Base-by-base conservation (phyloP, 768 basidiomycete species). In the Boletus reticuloceps region DNA sequence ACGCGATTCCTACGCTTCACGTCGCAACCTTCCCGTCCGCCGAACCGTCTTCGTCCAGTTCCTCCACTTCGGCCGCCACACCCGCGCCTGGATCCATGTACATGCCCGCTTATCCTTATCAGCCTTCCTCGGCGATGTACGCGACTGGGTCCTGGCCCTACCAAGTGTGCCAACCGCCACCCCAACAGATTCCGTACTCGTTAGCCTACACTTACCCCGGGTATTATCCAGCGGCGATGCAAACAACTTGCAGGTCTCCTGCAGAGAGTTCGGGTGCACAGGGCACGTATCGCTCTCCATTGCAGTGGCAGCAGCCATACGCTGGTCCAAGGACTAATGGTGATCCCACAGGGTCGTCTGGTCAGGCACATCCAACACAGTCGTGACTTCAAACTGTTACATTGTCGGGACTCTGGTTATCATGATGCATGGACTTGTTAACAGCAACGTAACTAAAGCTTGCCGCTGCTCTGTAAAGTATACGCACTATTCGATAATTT, bases 281-380 rank as follows among this genome's bases (percentile, higher is more conserved):
- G 48, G 66, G 62, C 62, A 51, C 60, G 59, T 66, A 65, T 32
- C 44, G 60, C 47, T 59, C 65, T 47, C 61, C 56, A 36, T 56
- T 75, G 46, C 69, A 70, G 44, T 76, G 73, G 75, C 74, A 69
- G 55, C 63, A 57, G 50, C 70, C 73, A 47, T 73, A 74, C 40
- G 52, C 56, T 25, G 71, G 75, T 47, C 75, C 75, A 27, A 67
- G 69, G 43, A 71, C 78, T 59, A 72, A 72, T 36, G 55, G 57
- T 65, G 75, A 72, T 22, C 59, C 58, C 17, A 69, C 67, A 65
- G 67, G 63, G 46, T 64, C 64, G 50, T 59, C 66, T 38, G 56
- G 47, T 41, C 62, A 55, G 41, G 31, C 51, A 25, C 55, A 52
- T 47, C 40, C 55, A 37, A 54, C 47, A 56, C 51, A 53, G 50